These are phyloP conservation scores for Emmonsia crescens DNA, from an alignment of 2,329 filamentous ascomycete species.

Conservation along the genomic window DNA sequence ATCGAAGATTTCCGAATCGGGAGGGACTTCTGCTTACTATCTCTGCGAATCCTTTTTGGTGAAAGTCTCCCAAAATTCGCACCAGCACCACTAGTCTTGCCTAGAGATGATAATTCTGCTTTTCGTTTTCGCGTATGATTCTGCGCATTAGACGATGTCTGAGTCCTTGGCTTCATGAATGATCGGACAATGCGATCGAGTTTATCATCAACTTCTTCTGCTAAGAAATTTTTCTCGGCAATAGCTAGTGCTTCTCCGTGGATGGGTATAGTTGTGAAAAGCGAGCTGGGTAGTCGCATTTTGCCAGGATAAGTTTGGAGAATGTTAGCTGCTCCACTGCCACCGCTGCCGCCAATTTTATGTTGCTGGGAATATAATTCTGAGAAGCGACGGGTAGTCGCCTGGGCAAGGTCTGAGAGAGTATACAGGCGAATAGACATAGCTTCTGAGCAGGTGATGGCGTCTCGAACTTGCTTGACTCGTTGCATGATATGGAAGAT, in stretches of 20 bases:
- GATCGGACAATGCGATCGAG: constrained; percentile 67
- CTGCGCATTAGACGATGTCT: constrained; percentile 15
- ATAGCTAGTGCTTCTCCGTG: constrained; percentile 75
- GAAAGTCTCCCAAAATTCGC: constrained; percentile 16
- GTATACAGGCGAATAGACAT: constrained; percentile 56
- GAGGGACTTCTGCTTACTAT: constrained; percentile 16
- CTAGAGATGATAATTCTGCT: constrained; percentile 11
- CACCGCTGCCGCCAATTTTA: constrained; percentile 31
- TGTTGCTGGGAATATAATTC: constrained; percentile 67
- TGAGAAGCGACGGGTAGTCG: constrained; percentile 72
- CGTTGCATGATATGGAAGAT: constrained; percentile 89
- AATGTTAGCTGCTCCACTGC: constrained; percentile 33
- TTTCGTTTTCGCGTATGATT: constrained; percentile 32
- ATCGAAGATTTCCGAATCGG: constrained; percentile 27
- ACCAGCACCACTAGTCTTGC: constrained; percentile 19
- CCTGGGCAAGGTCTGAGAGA: constrained; percentile 75
- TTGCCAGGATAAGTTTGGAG: constrained; percentile 77
- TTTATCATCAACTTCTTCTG: constrained; percentile 62
- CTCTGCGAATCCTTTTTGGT: constrained; percentile 25
- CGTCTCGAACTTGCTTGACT: constrained; percentile 81
- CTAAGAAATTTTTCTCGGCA: constrained; percentile 73
- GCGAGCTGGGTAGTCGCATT: constrained; percentile 64
- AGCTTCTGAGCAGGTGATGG: constrained; percentile 47
- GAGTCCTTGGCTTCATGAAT: constrained; percentile 50
- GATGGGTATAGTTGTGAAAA: constrained; percentile 65